Conservation (phyloP, 768 basidiomycete genomes). For the Panaeolus papilionaceus region DNA sequence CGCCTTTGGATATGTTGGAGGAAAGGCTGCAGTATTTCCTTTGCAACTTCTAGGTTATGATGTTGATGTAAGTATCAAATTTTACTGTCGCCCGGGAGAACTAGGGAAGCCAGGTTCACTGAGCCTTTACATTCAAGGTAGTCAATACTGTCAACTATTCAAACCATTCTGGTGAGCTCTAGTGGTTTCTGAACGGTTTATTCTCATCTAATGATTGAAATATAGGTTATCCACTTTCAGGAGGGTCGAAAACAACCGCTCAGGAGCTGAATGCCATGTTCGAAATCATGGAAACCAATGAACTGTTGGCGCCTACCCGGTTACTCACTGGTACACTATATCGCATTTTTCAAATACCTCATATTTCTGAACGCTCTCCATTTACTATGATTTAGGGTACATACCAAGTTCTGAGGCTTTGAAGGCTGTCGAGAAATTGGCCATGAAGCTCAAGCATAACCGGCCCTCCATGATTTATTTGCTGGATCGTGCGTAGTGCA, state of each 20-base stretch:
- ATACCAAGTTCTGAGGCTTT: conserved; percentile 86
- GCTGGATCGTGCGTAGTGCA: conserved; percentile 78
- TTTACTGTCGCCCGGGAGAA: conserved; percentile 1
- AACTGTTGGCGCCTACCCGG: conserved; percentile 72
- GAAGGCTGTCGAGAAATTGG: conserved; percentile 66
- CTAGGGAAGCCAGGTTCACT: conserved; percentile 13
- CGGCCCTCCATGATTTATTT: conserved; percentile 79
- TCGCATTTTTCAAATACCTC: background rate
- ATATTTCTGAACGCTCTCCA: conserved; percentile 7
- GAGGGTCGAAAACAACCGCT: conserved; percentile 80
- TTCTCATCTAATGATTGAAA: background rate
- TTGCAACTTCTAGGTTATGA: no score
- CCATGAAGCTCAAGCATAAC: conserved; percentile 60
- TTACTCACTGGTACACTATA: conserved; percentile 74
- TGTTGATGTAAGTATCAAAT: conserved; percentile 75
- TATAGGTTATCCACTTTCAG: conserved; percentile 81
- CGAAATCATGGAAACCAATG: conserved; percentile 73
- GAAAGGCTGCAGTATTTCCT: conserved; percentile 65
- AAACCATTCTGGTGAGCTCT: conserved; percentile 82
- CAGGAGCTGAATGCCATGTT: conserved; percentile 82
- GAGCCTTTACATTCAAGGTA: conserved; percentile 49
- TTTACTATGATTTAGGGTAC: conserved; percentile 61
- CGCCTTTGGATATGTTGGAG: conserved; percentile 92
- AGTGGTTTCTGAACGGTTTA: background rate
- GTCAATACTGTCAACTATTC: conserved; percentile 95